Base-by-base conservation (phyloP, 2,329 filamentous ascomycete genomes). In the Plectosphaerella sp. region DNA sequence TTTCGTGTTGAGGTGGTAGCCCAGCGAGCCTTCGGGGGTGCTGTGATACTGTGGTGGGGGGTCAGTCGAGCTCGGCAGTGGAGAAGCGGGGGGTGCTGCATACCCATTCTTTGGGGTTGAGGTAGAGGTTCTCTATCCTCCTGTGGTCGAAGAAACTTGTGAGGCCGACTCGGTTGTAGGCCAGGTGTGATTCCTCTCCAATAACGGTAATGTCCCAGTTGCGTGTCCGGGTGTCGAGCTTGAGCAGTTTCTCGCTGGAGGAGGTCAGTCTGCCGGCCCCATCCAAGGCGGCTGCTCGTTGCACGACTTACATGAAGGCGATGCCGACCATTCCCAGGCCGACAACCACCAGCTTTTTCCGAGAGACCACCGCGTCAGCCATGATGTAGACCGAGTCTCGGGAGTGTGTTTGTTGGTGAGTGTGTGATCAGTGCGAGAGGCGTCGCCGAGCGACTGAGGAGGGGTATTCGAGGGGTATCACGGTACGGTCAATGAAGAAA, bases 321-420 rank as follows among this genome's bases (percentile, higher is more conserved):
- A 94, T 87, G 39, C 88, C 90, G 45, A 96, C 91, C 92, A 97
- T 97, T 3, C 91, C 91, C 70, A 96, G 71, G 10, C 91, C 91
- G 39, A 96, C 89, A 37, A 96, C 84, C 2, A 95, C 90, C 36
- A 95, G 72, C 63, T 79, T 84, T 67, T 89, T 90, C 56, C 82
- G 73, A 54, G 71, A 56, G 4, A 63, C 55, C 77, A 88, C 57
- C 18, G 22, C 22, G 20, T 24, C 43, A 18, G 43, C 43, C 43
- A 46, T 46, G 18, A n/a, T 43, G 41, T 3, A 14, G 37, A 39
- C 15, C 16, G 8, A 39, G 10, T n/a, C 4, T 16, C 7, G 16
- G 5, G 16, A 8, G 14, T n/a, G 37, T 39, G 5, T 39, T 4
- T 14, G 37, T n/a, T 6, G n/a, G 37, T 15, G 16, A 41, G 10